Percentiles rank a stretch among this genome's conserved stretches.
Evolutionary conservation across 2,329 filamentous ascomycete genomes (phyloP).

Genomic region (Trichocomaceae sp.): DNA sequence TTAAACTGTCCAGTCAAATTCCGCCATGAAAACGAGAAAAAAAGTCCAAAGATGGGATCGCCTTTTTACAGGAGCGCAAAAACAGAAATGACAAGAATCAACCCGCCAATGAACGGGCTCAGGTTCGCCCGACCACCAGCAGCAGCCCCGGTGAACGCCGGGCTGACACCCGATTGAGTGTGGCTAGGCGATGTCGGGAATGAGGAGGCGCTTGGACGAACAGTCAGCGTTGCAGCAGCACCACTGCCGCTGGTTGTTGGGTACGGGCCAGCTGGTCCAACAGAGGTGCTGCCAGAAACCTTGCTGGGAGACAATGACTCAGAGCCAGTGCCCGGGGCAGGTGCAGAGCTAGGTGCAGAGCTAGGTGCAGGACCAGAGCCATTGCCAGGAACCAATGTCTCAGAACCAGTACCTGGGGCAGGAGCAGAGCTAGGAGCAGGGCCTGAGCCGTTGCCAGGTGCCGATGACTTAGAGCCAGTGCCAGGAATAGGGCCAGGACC

Average conservation of each 20-base stretch:
- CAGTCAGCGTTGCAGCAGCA: slow-evolving; percentile 1
- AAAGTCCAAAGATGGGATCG: background rate
- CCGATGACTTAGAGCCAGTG: background rate
- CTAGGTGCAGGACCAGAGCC: slow-evolving; percentile 2
- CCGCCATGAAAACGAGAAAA: background rate
- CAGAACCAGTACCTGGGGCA: background rate
- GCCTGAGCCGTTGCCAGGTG: background rate
- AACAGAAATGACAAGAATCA: slow-evolving; percentile 2
- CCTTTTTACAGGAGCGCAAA: slow-evolving; percentile 7
- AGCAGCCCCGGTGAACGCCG: slow-evolving; percentile 13
- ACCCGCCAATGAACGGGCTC: background rate
- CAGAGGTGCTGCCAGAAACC: background rate
- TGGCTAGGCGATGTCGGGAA: slow-evolving; percentile 4
- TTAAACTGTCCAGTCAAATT: background rate
- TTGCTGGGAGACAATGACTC: background rate
- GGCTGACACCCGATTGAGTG: slow-evolving; percentile 8
- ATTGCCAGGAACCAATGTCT: background rate
- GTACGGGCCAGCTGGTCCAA: slow-evolving; percentile 6
- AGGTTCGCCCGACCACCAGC: slow-evolving; percentile 6
- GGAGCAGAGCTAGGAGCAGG: background rate
- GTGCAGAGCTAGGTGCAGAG: background rate
- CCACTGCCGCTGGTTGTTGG: slow-evolving; percentile 6
- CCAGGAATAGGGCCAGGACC: slow-evolving; percentile 4
- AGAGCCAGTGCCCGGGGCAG: background rate
- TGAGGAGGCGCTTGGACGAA: slow-evolving; percentile 6